These are phyloP conservation scores for Prunella vulgaris DNA, from an alignment of 257 asterid species.

Conservation along the genomic window DNA sequence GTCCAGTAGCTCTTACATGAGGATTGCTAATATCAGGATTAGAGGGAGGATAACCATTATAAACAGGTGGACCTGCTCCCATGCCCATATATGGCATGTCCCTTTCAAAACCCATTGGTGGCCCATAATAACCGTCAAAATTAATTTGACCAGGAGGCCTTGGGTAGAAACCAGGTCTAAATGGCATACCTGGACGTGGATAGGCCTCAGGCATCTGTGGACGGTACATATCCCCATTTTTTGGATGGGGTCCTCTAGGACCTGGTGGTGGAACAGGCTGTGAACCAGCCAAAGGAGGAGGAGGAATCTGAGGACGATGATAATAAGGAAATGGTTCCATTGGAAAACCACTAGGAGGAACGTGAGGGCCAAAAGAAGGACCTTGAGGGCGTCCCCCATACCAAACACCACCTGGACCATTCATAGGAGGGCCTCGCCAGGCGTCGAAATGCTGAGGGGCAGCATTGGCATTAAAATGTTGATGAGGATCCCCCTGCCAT, in stretches of 20 bases:
- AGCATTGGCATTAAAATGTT: constrained; percentile 46
- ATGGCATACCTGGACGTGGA: constrained; percentile 73
- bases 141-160: constrained; percentile 58
- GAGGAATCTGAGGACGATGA: constrained; percentile 72
- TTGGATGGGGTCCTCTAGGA: constrained; percentile 82
- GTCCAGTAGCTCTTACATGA: constrained; percentile 48
- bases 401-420: constrained; percentile 74
- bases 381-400: constrained; percentile 78
- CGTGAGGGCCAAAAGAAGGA: constrained; percentile 70
- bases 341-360: constrained; percentile 73
- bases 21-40: constrained; percentile 51
- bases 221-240: constrained; percentile 74
- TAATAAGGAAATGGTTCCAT: constrained; percentile 77
- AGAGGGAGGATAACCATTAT: constrained; percentile 55
- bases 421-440: constrained; percentile 84
- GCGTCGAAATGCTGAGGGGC: constrained; percentile 74
- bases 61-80: constrained; percentile 51
- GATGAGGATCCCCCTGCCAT: constrained; percentile 81
- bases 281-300: constrained; percentile 57
- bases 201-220: constrained; percentile 72
- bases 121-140: constrained; percentile 84
- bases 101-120: constrained; percentile 78
- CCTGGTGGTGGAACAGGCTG: constrained; percentile 62
- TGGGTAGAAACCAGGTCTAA: constrained; percentile 81
- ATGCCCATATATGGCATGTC: constrained; percentile 72